phyloP scores from a whole-genome alignment of 148 eudicot species.

The Rhododendron molle region DNA sequence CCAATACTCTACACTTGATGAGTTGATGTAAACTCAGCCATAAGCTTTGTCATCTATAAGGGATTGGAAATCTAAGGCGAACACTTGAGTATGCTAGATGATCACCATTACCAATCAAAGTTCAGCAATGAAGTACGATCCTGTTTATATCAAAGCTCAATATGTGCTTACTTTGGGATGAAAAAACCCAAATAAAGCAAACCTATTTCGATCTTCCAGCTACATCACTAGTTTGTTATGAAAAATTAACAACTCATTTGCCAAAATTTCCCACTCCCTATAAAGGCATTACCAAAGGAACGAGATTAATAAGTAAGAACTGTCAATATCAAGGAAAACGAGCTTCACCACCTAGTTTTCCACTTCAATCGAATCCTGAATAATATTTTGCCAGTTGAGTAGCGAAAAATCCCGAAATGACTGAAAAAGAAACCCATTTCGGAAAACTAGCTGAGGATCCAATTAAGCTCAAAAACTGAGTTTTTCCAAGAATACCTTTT shows the following conservation, averaged over 20 bases:
- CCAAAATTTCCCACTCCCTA: not conserved
- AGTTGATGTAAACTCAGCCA: not conserved
- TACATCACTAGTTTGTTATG: not conserved
- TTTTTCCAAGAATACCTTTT: not conserved
- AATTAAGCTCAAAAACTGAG: not conserved
- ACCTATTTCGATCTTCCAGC: not conserved
- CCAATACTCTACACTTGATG: not conserved
- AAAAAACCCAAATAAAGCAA: not conserved
- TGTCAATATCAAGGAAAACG: not conserved
- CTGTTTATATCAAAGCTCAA: not conserved
- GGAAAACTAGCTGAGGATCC: not conserved
- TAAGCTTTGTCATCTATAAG: too few species aligned
- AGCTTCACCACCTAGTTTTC: slow-evolving; percentile 3
- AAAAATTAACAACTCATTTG: not conserved
- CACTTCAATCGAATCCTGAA: not conserved
- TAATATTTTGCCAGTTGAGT: not conserved
- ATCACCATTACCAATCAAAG: not conserved
- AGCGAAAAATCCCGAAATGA: not conserved
- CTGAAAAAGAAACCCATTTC: not conserved
- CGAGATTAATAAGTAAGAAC: slow-evolving; percentile 5
- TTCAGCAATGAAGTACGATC: not conserved
- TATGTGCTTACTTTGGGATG: not conserved
- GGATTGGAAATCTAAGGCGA: not conserved
- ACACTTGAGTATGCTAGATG: not conserved
- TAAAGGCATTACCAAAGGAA: slow-evolving; percentile 2